A percentile compares a stretch with the other conserved stretches of the same genome.
phyloP scores from a whole-genome alignment of 148 eudicot genomes.

The Spergularia marina region DNA sequence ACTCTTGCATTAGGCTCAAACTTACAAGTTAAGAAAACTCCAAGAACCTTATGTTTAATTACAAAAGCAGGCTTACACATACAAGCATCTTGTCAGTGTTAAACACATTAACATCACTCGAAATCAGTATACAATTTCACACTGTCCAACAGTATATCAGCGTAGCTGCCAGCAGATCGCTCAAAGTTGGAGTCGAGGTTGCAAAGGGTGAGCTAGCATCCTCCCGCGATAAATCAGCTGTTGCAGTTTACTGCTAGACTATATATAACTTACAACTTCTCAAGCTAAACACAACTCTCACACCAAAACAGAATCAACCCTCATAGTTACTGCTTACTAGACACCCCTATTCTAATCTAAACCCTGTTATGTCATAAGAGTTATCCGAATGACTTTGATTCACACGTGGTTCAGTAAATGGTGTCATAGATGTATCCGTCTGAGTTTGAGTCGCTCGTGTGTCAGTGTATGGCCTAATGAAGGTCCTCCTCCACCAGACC shows the following conservation, averaged over 20 bases:
- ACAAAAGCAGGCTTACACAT: constrained; percentile 19
- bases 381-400: constrained; percentile 33
- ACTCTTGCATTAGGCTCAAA: no score
- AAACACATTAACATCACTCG: constrained; percentile 6
- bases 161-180: not conserved
- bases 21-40: no score
- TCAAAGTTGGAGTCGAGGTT: not conserved
- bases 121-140: not conserved
- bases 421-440: constrained; percentile 33
- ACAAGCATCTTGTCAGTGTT: constrained; percentile 12
- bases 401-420: constrained; percentile 12
- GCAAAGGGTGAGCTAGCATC: not conserved
- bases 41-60: constrained; percentile 3
- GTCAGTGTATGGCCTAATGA: constrained; percentile 70
- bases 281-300: constrained; percentile 3
- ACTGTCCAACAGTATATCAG: not conserved
- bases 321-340: not conserved
- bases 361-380: constrained; percentile 19
- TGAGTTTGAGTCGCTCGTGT: constrained; percentile 35
- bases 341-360: constrained; percentile 10
- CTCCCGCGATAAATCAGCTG: not conserved
- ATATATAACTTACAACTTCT: not conserved
- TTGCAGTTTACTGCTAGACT: not conserved
- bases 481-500: constrained; percentile 99
- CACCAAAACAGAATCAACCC: constrained; percentile 11